Base-by-base conservation (phyloP, 441 rosid species). In the Arabidopsis lyrata region DNA sequence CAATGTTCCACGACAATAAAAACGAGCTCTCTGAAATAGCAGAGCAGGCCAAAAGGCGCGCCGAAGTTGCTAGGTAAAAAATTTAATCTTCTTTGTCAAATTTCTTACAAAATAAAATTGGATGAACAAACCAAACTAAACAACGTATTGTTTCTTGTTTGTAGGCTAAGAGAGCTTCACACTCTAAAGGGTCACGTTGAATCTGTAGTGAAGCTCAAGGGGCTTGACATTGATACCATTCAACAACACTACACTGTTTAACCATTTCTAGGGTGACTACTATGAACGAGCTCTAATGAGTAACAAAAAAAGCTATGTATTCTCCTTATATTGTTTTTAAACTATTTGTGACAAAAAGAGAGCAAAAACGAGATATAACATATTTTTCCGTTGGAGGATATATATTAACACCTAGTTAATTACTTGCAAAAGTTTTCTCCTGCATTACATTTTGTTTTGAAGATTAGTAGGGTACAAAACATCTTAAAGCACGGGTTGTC, bases 151-250 rank as follows among this genome's bases (percentile, higher is more conserved):
- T 29, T 44, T 61, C 5, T 61, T 65, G 20, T 65, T 56, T 64
- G 24, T 74, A 87, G 92, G 84, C 56, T 88, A 58, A 83, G 92
- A 67, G 92, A 88, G 83, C 88, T 88, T 68, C 92, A 88, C 15
- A 88, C 90, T 5, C 81, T 86, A 8, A 88, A 88, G 69, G 92
- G 92, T 7, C 92, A 86, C 38, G 90, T 88, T 36, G 92, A 88
- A 71, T 86, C 92, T 1, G 92, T 87, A 0, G 92, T 87, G 57
- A 87, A 87, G 68, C 88, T 87, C 31, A 87, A 87, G 71, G 89
- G 90, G 24, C 83, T 87, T 1, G 90, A 88, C 80, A 84, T 88
- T 18, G 87, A 86, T 57, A 83, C 90, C 65, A 86, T 86, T 48
- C 88, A 88, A 72, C 92, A 88, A 64, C 90, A 88, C 74, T 88